Evolutionary conservation across 495 filamentous ascomycete genomes (phyloP).

Genomic region (Parachaetomium inaequale): DNA sequence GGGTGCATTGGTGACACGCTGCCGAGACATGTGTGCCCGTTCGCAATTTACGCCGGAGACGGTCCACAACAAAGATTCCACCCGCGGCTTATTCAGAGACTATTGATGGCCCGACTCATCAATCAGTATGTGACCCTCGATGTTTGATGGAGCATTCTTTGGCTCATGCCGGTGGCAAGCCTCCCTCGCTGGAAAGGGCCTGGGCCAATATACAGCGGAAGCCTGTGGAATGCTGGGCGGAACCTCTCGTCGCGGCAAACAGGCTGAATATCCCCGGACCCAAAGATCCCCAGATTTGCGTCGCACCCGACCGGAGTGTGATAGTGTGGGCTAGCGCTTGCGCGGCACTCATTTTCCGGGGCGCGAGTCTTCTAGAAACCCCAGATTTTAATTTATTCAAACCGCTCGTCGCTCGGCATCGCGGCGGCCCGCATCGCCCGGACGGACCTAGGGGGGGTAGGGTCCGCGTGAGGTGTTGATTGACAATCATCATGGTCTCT

Average conservation of each 20-base stretch:
- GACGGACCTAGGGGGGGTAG: slow-evolving; percentile 4
- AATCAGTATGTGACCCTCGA: not conserved
- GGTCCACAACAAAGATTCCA: not conserved
- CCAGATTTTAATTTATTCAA: slow-evolving; percentile 1
- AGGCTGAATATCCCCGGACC: slow-evolving; percentile 32
- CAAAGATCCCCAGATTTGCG: not conserved
- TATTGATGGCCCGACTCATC: not conserved
- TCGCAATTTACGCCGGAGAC: slow-evolving; percentile 1
- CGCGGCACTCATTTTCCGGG: not conserved
- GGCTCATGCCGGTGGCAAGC: not conserved
- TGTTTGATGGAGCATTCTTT: not conserved
- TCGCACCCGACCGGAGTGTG: not conserved
- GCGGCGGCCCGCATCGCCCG: slow-evolving; percentile 10
- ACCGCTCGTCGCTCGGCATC: slow-evolving; percentile 7
- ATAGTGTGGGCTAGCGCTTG: not conserved
- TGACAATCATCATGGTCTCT: not conserved
- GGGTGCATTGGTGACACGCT: not conserved
- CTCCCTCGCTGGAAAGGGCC: not conserved
- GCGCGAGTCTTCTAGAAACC: slow-evolving; percentile 6
- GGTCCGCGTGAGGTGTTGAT: not conserved
- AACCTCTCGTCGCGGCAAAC: slow-evolving; percentile 12
- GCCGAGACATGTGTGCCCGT: slow-evolving; percentile 2
- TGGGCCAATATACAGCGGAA: slow-evolving; percentile 15
- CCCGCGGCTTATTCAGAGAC: not conserved
- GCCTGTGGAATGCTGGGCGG: slow-evolving; percentile 3